A percentile compares a stretch with the other conserved stretches of the same genome.
phyloP scores from a whole-genome alignment of 768 basidiomycete species.

The Mycena sanguinolenta region DNA sequence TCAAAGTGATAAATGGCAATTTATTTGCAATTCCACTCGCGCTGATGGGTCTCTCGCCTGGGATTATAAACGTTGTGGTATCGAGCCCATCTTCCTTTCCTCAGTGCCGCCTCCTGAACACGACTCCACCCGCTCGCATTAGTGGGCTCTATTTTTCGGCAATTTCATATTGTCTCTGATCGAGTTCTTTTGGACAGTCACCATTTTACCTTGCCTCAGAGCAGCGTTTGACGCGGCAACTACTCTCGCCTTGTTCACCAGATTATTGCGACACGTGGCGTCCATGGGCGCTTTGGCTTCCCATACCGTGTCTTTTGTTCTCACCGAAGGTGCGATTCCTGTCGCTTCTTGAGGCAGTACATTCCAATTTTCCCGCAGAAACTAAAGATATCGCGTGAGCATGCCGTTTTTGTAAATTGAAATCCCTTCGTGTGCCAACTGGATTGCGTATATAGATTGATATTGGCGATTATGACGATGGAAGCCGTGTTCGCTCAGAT shows the following conservation, averaged over 20 bases:
- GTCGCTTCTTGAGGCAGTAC: too few species aligned
- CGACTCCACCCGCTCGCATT: background rate
- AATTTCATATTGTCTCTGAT: background rate
- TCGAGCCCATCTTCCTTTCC: background rate
- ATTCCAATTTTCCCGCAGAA: background rate
- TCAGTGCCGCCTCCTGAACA: background rate
- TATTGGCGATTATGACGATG: constrained; percentile 22
- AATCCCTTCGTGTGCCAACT: background rate
- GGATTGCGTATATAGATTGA: background rate
- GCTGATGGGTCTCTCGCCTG: background rate
- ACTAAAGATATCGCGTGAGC: constrained; percentile 1
- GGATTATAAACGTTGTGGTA: background rate
- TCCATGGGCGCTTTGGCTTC: constrained; percentile 15
- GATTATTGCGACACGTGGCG: constrained; percentile 7
- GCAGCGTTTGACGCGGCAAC: constrained; percentile 17
- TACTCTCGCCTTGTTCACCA: background rate
- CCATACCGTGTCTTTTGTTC: constrained; percentile 17
- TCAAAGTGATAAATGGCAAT: background rate
- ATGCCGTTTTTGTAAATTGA: background rate
- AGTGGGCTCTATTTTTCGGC: background rate
- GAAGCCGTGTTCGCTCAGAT: constrained; percentile 21
- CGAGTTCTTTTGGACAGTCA: background rate
- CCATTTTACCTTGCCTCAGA: constrained; percentile 16
- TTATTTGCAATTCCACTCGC: background rate
- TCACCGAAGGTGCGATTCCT: constrained; percentile 6